Evolutionary conservation across 352 stramenopile species (phyloP).

Genomic region (Phytopythium sindhum): DNA sequence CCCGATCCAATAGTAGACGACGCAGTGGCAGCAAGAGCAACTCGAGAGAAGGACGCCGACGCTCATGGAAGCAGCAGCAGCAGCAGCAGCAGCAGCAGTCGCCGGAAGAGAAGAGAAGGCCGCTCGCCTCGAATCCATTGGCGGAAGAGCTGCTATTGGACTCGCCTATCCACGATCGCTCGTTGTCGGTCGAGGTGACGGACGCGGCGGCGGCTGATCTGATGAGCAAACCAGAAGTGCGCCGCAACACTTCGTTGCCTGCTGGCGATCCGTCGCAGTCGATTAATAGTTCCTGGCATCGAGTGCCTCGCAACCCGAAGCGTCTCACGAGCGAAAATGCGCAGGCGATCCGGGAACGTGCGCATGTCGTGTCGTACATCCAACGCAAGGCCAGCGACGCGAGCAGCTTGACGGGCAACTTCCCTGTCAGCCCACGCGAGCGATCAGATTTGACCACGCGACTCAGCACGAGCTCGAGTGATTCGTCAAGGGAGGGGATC

Average conservation of each 20-base stretch:
- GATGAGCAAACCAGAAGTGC: slow-evolving; percentile 21
- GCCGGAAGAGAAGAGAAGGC: not conserved
- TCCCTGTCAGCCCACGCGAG: slow-evolving; percentile 51
- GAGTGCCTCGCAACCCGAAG: slow-evolving; percentile 16
- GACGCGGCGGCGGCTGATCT: slow-evolving; percentile 14
- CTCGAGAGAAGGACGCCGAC: slow-evolving; percentile 2
- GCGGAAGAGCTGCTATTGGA: slow-evolving; percentile 23
- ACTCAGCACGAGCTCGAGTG: slow-evolving; percentile 67
- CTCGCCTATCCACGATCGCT: slow-evolving; percentile 33
- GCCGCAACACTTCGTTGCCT: slow-evolving; percentile 38
- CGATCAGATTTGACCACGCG: slow-evolving; percentile 26
- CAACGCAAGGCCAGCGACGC: slow-evolving; percentile 81
- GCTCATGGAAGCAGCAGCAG: not conserved
- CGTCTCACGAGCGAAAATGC: slow-evolving; percentile 37
- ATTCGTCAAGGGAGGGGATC: slow-evolving; percentile 57
- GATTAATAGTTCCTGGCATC: not conserved
- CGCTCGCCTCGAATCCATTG: not conserved
- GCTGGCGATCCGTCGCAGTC: slow-evolving; percentile 11
- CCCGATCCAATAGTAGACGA: not conserved
- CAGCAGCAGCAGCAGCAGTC: not conserved
- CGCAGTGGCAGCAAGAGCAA: slow-evolving; percentile 4
- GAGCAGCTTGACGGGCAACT: slow-evolving; percentile 65
- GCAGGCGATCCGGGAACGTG: slow-evolving; percentile 76
- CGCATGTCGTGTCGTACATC: slow-evolving; percentile 85
- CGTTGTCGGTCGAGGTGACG: slow-evolving; percentile 27